phyloP scores from a whole-genome alignment of 1,284 basidiomycete species.

The Ceratobasidium sp. region DNA sequence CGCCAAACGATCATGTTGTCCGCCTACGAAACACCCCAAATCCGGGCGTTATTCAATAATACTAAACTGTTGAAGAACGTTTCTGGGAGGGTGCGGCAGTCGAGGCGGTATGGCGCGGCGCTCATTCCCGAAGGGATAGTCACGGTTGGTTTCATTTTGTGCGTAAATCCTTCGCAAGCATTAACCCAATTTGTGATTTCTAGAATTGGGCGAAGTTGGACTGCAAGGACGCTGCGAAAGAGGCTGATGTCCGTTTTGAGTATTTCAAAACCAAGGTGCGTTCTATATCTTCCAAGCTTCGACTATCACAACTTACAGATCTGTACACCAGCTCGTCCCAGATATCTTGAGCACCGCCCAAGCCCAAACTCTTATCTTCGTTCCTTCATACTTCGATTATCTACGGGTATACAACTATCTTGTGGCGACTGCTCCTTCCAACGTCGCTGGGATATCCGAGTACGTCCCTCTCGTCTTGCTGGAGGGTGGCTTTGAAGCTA shows the following conservation, averaged over 20 bases:
- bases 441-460: constrained; percentile 91
- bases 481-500: neutral
- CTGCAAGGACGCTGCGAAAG: constrained; percentile 77
- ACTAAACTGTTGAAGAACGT: constrained; percentile 77
- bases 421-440: constrained; percentile 76
- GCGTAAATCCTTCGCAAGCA: constrained; percentile 3
- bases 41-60: constrained; percentile 80
- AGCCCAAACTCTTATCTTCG: constrained; percentile 89
- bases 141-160: constrained; percentile 66
- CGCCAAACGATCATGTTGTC: constrained; percentile 93
- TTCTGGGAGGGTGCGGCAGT: constrained; percentile 82
- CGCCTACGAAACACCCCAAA: constrained; percentile 91
- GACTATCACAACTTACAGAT: neutral
- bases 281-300: constrained; percentile 30
- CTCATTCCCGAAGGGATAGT: constrained; percentile 83
- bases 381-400: constrained; percentile 98
- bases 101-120: constrained; percentile 77
- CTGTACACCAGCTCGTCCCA: constrained; percentile 74
- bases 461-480: constrained; percentile 57
- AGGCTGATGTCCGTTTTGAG: constrained; percentile 88
- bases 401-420: constrained; percentile 92
- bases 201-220: constrained; percentile 84
- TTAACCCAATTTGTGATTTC: neutral
- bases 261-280: constrained; percentile 87
- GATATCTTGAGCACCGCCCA: constrained; percentile 86